Evolutionary conservation across 305 asterid genomes (phyloP).

Genomic region (Salvia sclarea): DNA sequence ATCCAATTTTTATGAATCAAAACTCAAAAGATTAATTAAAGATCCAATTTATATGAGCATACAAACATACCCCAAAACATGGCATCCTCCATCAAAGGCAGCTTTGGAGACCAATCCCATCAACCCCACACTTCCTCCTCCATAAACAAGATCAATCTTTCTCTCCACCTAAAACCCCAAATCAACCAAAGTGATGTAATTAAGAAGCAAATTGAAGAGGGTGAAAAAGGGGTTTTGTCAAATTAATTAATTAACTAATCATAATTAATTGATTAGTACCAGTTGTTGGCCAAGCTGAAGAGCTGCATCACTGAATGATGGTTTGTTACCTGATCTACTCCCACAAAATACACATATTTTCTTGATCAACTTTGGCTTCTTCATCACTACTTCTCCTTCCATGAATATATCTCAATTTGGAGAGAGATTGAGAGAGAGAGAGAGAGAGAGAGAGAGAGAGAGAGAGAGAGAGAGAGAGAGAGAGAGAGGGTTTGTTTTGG

Average conservation of each 20-base stretch:
- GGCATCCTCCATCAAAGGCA: slow-evolving; percentile 64
- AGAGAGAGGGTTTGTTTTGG: too few species aligned
- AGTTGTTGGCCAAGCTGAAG: slow-evolving; percentile 55
- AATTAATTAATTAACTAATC: too few species aligned
- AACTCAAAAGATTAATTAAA: background rate
- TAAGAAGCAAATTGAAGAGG: background rate
- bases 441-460: too few species aligned
- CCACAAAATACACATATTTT: slow-evolving; percentile 73
- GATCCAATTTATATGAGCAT: background rate
- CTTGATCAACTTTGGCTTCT: slow-evolving; percentile 50
- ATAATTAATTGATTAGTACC: slow-evolving; percentile 33
- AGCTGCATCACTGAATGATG: slow-evolving; percentile 64
- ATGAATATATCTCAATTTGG: slow-evolving; percentile 3
- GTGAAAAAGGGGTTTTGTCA: background rate
- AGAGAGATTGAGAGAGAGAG: background rate
- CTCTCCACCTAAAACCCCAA: slow-evolving; percentile 47
- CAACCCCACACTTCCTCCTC: slow-evolving; percentile 67
- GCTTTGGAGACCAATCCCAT: slow-evolving; percentile 69
- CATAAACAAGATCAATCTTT: slow-evolving; percentile 71
- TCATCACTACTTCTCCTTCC: too few species aligned
- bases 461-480: too few species aligned
- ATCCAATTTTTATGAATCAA: too few species aligned
- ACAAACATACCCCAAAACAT: slow-evolving; percentile 56
- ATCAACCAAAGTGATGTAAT: background rate
- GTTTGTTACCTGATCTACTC: slow-evolving; percentile 50